phyloP scores from a whole-genome alignment of 371 early-diverging fungal species.

The Dinochytrium kinnereticum region DNA sequence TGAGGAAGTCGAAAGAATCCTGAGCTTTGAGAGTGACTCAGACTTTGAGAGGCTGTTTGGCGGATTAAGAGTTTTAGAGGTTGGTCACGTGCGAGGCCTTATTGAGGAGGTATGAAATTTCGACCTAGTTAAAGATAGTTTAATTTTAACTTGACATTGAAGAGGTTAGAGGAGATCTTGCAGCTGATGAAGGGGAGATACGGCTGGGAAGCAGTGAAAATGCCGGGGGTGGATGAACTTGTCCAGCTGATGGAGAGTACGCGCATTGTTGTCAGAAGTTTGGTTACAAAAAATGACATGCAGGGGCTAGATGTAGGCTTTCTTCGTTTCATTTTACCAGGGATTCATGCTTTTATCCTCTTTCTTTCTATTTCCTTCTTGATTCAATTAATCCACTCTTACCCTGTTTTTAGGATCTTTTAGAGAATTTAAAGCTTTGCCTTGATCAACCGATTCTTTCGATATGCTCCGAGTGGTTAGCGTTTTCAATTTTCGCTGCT shows the following conservation, averaged over 20 bases:
- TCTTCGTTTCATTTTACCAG: too few relatives aligned
- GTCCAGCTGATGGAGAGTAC: neutral
- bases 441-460: neutral
- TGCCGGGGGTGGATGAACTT: neutral
- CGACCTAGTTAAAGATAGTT: neutral
- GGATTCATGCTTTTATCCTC: too few relatives aligned
- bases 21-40: neutral
- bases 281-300: neutral
- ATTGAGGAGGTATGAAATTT: neutral
- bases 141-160: neutral
- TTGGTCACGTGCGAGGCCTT: neutral
- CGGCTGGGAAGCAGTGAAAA: neutral
- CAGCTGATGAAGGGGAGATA: neutral
- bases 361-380: neutral
- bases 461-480: neutral
- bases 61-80: neutral
- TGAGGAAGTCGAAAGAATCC: neutral
- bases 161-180: neutral
- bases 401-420: slow-evolving; percentile 1
- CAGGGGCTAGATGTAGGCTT: neutral
- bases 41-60: slow-evolving; percentile 7
- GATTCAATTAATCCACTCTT: neutral
- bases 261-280: neutral
- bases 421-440: neutral
- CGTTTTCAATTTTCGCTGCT: slow-evolving; percentile 8